A percentile compares a stretch with the other conserved stretches of the same genome.
Evolutionary conservation across 306 rosid species (phyloP).

Genomic region (Hylodesmum podocarpum): DNA sequence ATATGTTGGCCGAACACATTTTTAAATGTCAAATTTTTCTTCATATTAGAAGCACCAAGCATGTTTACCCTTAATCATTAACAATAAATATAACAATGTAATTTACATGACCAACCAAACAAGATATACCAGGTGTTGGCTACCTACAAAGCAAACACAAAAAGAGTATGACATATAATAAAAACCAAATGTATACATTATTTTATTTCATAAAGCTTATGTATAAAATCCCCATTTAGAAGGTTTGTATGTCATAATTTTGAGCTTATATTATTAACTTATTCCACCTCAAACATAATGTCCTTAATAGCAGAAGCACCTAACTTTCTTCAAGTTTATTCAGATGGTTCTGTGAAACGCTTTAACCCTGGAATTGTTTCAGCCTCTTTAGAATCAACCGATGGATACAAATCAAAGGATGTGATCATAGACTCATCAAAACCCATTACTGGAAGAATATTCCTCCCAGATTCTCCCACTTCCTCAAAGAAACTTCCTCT

Average conservation of each 20-base stretch:
- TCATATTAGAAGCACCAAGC: background rate
- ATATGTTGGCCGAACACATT: background rate
- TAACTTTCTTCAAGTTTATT: slow-evolving; percentile 55
- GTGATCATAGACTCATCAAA: slow-evolving; percentile 56
- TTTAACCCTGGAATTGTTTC: slow-evolving; percentile 43
- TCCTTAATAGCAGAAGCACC: slow-evolving; percentile 63
- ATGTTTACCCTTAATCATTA: background rate
- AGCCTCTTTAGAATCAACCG: slow-evolving; percentile 34
- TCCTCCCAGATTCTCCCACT: slow-evolving; percentile 43
- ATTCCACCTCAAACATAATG: slow-evolving; percentile 36
- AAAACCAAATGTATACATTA: background rate
- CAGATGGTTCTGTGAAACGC: slow-evolving; percentile 76
- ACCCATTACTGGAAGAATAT: slow-evolving; percentile 61
- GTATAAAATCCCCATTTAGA: background rate
- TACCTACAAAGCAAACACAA: slow-evolving; percentile 17
- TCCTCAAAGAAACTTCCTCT: slow-evolving; percentile 45
- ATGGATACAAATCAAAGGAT: slow-evolving; percentile 64
- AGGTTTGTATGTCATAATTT: background rate
- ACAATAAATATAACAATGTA: background rate
- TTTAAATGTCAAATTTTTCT: background rate
- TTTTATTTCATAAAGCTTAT: background rate
- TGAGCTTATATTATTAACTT: background rate
- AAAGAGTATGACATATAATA: background rate
- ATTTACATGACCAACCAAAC: slow-evolving; percentile 55
- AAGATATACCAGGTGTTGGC: background rate